Conservation (phyloP, 2,329 filamentous ascomycete species). For the Penicillium sp. region DNA sequence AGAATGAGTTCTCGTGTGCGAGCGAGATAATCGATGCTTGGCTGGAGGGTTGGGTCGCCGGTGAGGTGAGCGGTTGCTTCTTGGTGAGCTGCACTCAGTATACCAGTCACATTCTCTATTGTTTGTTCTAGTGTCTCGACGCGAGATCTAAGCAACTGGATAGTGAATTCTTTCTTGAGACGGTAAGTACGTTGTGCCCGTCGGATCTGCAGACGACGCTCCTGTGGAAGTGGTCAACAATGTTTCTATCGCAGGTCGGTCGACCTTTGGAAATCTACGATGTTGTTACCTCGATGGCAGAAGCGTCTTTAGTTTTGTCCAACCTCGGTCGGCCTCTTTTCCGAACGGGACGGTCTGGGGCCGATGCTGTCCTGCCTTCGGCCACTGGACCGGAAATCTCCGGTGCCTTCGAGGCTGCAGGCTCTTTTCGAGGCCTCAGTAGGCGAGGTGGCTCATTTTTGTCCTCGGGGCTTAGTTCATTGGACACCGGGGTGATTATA, state of each 20-base stretch:
- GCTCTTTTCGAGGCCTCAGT: conserved; percentile 1
- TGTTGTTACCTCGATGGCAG: conserved; percentile 18
- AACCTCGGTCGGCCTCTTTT: conserved; percentile 23
- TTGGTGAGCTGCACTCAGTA: conserved; percentile 6
- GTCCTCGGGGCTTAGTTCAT: background rate
- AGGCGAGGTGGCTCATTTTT: conserved; percentile 9
- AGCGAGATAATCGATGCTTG: conserved; percentile 1
- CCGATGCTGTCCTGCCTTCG: background rate
- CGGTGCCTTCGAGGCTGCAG: conserved; percentile 1
- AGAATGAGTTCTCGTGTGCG: conserved; percentile 17
- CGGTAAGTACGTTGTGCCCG: conserved; percentile 82
- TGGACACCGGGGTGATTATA: background rate
- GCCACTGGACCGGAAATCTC: conserved; percentile 11
- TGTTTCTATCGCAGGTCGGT: background rate
- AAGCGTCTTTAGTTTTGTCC: conserved; percentile 20
- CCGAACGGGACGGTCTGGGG: conserved; percentile 13
- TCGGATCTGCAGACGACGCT: conserved; percentile 77
- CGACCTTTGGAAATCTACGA: background rate
- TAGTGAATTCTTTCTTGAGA: conserved; percentile 77
- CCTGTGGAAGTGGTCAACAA: conserved; percentile 16
- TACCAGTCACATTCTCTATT: conserved; percentile 19
- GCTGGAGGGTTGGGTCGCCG: background rate
- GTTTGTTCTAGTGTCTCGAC: conserved; percentile 63
- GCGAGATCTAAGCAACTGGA: conserved; percentile 66
- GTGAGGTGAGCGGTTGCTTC: background rate